Evolutionary conservation across 2,329 filamentous ascomycete species (phyloP).

Genomic region (Venturia oleaginea): DNA sequence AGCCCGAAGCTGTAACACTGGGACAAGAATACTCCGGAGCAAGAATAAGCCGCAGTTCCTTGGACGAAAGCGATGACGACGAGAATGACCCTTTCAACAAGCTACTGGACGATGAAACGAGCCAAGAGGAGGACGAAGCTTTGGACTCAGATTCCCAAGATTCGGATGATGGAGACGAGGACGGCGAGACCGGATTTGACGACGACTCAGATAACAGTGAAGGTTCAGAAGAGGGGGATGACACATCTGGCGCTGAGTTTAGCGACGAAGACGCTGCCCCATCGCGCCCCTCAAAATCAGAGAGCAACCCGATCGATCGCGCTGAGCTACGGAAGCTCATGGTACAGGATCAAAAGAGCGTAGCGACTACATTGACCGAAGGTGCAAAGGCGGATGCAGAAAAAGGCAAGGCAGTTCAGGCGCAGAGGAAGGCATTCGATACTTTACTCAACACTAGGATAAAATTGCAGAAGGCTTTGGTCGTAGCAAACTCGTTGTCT

Average conservation of each 20-base stretch:
- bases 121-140: constrained; percentile 26
- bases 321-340: constrained; percentile 59
- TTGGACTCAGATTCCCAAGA: constrained; percentile 24
- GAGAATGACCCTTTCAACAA: constrained; percentile 37
- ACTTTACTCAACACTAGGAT: constrained; percentile 83
- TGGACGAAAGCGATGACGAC: constrained; percentile 42
- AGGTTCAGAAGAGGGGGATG: constrained; percentile 19
- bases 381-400: constrained; percentile 67
- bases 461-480: constrained; percentile 81
- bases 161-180: constrained; percentile 34
- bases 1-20: constrained; percentile 54
- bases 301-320: constrained; percentile 29
- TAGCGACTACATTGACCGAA: constrained; percentile 55
- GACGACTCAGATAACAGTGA: constrained; percentile 22
- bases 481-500: constrained; percentile 68
- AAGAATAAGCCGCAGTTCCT: constrained; percentile 59
- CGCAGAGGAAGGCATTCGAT: constrained; percentile 80
- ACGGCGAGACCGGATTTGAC: constrained; percentile 23
- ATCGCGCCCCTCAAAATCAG: background rate
- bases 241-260: constrained; percentile 17
- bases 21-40: constrained; percentile 75
- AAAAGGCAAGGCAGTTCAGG: constrained; percentile 79
- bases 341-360: constrained; percentile 55
- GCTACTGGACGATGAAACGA: constrained; percentile 23
- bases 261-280: background rate